Evolutionary conservation across 345 rosid genomes (phyloP), one percentile per base, ranked within the genome.

Genomic region (Kandelia obovata): DNA sequence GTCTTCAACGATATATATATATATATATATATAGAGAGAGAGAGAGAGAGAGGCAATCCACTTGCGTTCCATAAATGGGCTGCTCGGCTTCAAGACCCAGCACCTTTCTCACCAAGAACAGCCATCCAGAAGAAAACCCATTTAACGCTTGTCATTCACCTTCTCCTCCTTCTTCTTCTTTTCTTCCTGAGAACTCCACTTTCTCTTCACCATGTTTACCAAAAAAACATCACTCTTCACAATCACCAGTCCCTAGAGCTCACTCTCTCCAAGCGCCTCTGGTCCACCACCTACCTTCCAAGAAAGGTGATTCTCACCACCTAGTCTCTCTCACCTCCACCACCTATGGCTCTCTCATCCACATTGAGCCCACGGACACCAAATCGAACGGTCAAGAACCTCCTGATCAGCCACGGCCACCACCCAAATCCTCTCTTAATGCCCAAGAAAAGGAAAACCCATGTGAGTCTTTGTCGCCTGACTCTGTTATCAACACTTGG

Each of bases 401-500:
- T 67, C 37, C 78, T 65, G 81, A 71, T 65, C 75, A 63, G 59
- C 73, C 66, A 28, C 84, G 15, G 32, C 53, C 76, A 2, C 82
- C 77, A 37, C 71, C 53, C 62, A 63, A 32, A 20, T 30, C 27
- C 21, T 13, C 13, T 9, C 27, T 30, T 0, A 64, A 66, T 49
- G 9, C 70, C 21, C 69, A 7, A 7, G 11, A 49, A 13, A 47
- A 70, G 32, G 77, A 58, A 2, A 61, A 69, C 68, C 67, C 64
- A 9, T 63, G 67, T 30, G 83, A 75, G 21, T 70, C 81, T 19
- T 47, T 60, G 30, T 89, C 92, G 49, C 94, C 94, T 21, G 98
- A 91, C 65, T 86, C 94, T 2, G 94, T 93, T 47, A 91, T 93
- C 60, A 93, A 93, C 83, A 86, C 97, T 13, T 93, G 97, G 97